Base-by-base conservation (phyloP, 805 yeast species). In the Barnettozyma californica region DNA sequence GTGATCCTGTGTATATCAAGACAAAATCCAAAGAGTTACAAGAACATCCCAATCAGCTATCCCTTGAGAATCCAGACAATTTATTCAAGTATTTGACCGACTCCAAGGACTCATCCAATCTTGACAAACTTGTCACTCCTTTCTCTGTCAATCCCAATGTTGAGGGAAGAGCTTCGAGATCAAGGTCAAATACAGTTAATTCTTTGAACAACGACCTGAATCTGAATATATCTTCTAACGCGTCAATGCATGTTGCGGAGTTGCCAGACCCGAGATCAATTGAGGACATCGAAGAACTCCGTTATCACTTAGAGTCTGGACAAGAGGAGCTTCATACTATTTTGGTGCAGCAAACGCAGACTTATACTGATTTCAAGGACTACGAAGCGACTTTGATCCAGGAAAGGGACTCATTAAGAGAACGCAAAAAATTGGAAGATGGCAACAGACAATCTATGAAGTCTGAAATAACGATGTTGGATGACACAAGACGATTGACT, bases 231-330 rank as follows among this genome's bases (percentile, higher is more conserved):
- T 50, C 47, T 4, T 47, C 56, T 4, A 51, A 38, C 20, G 55
- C 41, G 4, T 49, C 53, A 5, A 53, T 57, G n/a, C 46, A 45
- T 39, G 42, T 21, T n/a, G 20, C 48, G 27, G 44, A 46, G 23
- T 37, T 50, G 11, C 58, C 53, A 16, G 61, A 53, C 42, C 61
- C 55, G 43, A 56, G 37, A 52, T 53, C 44, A 27, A 54, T 70
- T 61, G 50, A 64, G 60, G 74, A 73, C 56, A 69, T 72, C 36
- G 74, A 69, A 49, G 76, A 72, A 51, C 53, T 74, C 34, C 67
- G 74, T 49, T 71, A 66, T 49, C 57, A 68, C 38, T 55, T 73
- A 21, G 77, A 72, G 53, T 58, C 68, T 6, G 71, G 73, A 1
- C 68, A 73, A 39, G 75, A 70, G 25, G 75, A 72, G 26, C 62